phyloP scores from a whole-genome alignment of 148 eudicot species.

The Rhododendron kiyosumense region DNA sequence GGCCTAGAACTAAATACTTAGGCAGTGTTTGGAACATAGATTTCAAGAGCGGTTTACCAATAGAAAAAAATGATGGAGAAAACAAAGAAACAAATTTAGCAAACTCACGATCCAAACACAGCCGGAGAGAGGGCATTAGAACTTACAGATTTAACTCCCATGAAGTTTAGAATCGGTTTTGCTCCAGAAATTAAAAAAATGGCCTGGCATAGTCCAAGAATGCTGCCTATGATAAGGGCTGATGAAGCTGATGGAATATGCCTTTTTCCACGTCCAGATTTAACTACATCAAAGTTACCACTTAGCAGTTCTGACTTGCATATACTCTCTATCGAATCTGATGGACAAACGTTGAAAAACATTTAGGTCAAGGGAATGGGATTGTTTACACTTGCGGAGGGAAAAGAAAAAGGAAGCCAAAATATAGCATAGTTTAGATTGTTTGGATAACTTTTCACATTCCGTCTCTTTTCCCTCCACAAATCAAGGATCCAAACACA shows the following conservation, averaged over 20 bases:
- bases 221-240: constrained; percentile 58
- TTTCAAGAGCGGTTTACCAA: neutral
- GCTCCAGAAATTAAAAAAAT: constrained; percentile 49
- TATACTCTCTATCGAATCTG: constrained; percentile 18
- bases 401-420: neutral
- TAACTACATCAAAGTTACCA: constrained; percentile 13
- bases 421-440: neutral
- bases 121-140: neutral
- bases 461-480: neutral
- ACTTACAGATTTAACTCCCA: constrained; percentile 56
- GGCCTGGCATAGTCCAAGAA: constrained; percentile 70
- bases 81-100: neutral
- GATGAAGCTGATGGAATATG: constrained; percentile 79
- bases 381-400: neutral
- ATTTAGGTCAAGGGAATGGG: neutral
- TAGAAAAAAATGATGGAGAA: neutral
- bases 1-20: neutral
- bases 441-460: neutral
- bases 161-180: constrained; percentile 51
- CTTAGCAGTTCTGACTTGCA: constrained; percentile 3
- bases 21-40: neutral
- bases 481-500: neutral
- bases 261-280: constrained; percentile 31
- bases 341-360: neutral
- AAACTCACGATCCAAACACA: neutral